A percentile compares a stretch with the other conserved stretches of the same genome.
These are phyloP conservation scores for Amanita polypyramis DNA, from an alignment of 768 basidiomycete species.

Conservation along the genomic window DNA sequence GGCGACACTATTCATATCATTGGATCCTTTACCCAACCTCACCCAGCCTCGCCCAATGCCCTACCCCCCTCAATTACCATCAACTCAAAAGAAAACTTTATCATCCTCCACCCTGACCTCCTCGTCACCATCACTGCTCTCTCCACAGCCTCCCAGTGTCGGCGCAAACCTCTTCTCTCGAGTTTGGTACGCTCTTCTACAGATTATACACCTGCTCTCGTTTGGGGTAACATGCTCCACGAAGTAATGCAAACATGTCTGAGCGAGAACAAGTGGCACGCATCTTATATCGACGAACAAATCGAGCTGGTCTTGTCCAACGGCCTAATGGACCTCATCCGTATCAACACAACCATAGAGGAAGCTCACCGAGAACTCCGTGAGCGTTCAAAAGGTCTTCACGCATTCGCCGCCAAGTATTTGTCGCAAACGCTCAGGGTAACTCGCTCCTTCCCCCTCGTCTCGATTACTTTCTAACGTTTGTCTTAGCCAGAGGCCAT, in stretches of 20 bases:
- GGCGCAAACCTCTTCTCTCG: constrained; percentile 78
- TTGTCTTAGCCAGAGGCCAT: constrained; percentile 44
- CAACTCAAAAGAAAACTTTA: constrained; percentile 14
- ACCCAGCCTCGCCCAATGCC: constrained; percentile 23
- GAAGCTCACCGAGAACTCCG: constrained; percentile 58
- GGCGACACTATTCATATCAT: constrained; percentile 80
- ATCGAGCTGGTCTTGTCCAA: constrained; percentile 46
- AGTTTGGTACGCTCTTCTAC: constrained; percentile 46
- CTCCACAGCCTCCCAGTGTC: constrained; percentile 72
- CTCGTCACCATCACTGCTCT: constrained; percentile 87
- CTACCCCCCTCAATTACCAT: constrained; percentile 29
- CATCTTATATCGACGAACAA: constrained; percentile 45
- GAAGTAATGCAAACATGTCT: constrained; percentile 83
- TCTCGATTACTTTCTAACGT: background rate
- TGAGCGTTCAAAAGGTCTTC: constrained; percentile 52
- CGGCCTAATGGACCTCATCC: constrained; percentile 51
- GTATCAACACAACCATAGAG: constrained; percentile 45
- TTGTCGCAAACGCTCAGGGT: constrained; percentile 60
- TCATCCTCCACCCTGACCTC: constrained; percentile 56
- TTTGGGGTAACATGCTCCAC: constrained; percentile 93
- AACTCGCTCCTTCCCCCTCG: background rate
- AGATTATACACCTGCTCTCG: constrained; percentile 53
- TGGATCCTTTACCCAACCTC: constrained; percentile 27
- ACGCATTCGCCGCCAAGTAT: constrained; percentile 56
- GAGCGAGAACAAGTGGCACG: constrained; percentile 48